These are phyloP conservation scores for Saccharomycopsis sp. DNA, from an alignment of 805 yeast genomes.

Conservation along the genomic window DNA sequence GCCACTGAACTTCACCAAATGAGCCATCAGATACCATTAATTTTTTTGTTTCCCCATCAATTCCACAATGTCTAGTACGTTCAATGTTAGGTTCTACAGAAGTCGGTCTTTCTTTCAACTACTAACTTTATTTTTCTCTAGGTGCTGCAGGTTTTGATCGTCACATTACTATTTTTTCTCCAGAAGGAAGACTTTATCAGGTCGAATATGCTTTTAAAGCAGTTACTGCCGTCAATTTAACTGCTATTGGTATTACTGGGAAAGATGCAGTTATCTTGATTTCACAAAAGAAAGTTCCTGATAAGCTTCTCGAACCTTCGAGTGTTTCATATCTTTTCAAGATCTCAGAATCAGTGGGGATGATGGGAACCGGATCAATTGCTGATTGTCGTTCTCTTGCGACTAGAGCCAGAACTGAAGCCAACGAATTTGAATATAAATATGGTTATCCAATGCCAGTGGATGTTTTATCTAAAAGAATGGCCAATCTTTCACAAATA, in stretches of 20 bases:
- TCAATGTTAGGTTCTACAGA: no score
- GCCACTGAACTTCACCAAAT: no score
- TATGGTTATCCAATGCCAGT: constrained; percentile 97
- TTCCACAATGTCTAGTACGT: no score
- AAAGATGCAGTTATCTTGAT: constrained; percentile 78
- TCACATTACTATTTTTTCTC: constrained; percentile 96
- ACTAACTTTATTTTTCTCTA: no score
- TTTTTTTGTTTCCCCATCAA: no score
- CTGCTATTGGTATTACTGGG: constrained; percentile 81
- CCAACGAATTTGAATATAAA: constrained; percentile 88
- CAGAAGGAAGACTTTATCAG: constrained; percentile 95
- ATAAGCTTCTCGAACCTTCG: constrained; percentile 77
- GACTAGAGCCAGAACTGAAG: constrained; percentile 85
- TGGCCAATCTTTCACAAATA: constrained; percentile 92
- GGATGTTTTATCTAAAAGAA: constrained; percentile 82
- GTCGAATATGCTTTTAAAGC: constrained; percentile 98
- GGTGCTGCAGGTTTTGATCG: constrained; percentile 90
- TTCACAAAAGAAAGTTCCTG: constrained; percentile 94
- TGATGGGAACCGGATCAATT: constrained; percentile 89
- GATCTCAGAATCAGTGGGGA: constrained; percentile 73
- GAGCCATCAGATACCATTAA: no score
- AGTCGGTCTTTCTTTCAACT: no score
- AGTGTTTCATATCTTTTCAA: constrained; percentile 82
- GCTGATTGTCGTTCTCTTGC: constrained; percentile 94
- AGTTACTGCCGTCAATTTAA: constrained; percentile 83